Conservation (phyloP, 2,329 filamentous ascomycete species). For the Cladosporium sp. region DNA sequence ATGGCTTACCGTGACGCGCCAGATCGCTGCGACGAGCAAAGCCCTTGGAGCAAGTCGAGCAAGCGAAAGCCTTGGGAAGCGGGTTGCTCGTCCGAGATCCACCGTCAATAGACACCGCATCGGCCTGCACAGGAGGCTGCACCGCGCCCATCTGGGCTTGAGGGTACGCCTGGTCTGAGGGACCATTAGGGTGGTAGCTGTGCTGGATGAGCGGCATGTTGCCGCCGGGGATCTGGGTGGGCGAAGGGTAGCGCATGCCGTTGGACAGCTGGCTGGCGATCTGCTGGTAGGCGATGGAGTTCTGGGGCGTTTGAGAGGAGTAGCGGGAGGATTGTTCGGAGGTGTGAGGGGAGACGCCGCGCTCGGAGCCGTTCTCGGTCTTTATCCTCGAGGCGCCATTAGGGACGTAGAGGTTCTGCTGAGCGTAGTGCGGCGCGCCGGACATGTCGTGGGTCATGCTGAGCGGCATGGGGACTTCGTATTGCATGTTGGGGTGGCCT, state of each 20-base stretch:
- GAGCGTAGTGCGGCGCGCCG: slow-evolving; percentile 27
- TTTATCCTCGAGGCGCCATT: slow-evolving; percentile 47
- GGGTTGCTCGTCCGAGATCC: slow-evolving; percentile 33
- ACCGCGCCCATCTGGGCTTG: slow-evolving; percentile 29
- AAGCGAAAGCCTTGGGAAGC: slow-evolving; percentile 73
- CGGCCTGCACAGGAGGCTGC: slow-evolving; percentile 27
- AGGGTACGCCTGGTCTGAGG: slow-evolving; percentile 40
- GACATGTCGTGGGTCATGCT: slow-evolving; percentile 27
- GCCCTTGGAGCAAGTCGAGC: slow-evolving; percentile 80
- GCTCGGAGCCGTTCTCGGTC: slow-evolving; percentile 55
- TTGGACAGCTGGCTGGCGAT: slow-evolving; percentile 46
- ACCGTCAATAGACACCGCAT: slow-evolving; percentile 33
- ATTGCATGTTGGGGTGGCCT: slow-evolving; percentile 33
- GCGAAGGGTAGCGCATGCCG: slow-evolving; percentile 50
- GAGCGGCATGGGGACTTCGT: slow-evolving; percentile 31
- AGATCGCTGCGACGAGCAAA: slow-evolving; percentile 93
- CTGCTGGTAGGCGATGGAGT: slow-evolving; percentile 38
- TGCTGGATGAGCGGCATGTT: slow-evolving; percentile 49
- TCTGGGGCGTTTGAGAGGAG: slow-evolving; percentile 51
- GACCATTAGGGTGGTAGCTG: slow-evolving; percentile 46
- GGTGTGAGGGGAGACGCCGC: slow-evolving; percentile 49
- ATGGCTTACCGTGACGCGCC: slow-evolving; percentile 75
- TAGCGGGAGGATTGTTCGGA: slow-evolving; percentile 52
- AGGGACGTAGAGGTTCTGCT: slow-evolving; percentile 42
- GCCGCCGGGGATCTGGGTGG: slow-evolving; percentile 36